These are phyloP conservation scores for Flaveria brownii DNA, from an alignment of 129 eudicot genomes.

Conservation along the genomic window DNA sequence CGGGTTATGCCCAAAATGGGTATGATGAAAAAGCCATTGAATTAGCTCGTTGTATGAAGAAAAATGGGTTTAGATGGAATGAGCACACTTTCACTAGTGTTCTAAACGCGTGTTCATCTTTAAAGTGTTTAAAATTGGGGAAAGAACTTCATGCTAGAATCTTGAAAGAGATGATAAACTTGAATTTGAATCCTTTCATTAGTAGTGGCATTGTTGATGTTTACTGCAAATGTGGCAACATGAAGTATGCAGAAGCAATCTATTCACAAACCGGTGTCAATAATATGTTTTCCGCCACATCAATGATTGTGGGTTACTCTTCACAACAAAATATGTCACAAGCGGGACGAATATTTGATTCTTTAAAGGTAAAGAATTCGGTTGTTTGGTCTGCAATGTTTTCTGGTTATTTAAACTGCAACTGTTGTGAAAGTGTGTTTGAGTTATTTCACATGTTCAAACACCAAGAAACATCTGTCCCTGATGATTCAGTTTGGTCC, in stretches of 20 bases:
- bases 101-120: slow-evolving; percentile 65
- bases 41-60: slow-evolving; percentile 54
- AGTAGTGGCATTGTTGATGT: slow-evolving; percentile 72
- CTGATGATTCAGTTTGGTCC: slow-evolving; percentile 52
- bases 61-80: slow-evolving; percentile 51
- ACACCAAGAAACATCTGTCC: slow-evolving; percentile 33
- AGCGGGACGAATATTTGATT: slow-evolving; percentile 72
- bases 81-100: slow-evolving; percentile 72
- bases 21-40: slow-evolving; percentile 45
- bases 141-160: slow-evolving; percentile 74
- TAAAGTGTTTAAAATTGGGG: slow-evolving; percentile 59
- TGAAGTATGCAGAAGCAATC: slow-evolving; percentile 66
- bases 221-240: slow-evolving; percentile 73
- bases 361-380: slow-evolving; percentile 48
- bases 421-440: slow-evolving; percentile 54
- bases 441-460: slow-evolving; percentile 53
- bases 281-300: slow-evolving; percentile 57
- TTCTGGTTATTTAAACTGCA: slow-evolving; percentile 67
- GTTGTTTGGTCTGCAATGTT: slow-evolving; percentile 86
- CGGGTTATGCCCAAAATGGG: slow-evolving; percentile 74
- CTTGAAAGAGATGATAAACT: slow-evolving; percentile 44
- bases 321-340: slow-evolving; percentile 56
- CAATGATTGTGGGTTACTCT: slow-evolving; percentile 87
- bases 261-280: slow-evolving; percentile 34
- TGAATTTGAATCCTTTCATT: slow-evolving; percentile 59